Evolutionary conservation across 2,329 filamentous ascomycete genomes (phyloP).

Genomic region (Byssothecium circinans): DNA sequence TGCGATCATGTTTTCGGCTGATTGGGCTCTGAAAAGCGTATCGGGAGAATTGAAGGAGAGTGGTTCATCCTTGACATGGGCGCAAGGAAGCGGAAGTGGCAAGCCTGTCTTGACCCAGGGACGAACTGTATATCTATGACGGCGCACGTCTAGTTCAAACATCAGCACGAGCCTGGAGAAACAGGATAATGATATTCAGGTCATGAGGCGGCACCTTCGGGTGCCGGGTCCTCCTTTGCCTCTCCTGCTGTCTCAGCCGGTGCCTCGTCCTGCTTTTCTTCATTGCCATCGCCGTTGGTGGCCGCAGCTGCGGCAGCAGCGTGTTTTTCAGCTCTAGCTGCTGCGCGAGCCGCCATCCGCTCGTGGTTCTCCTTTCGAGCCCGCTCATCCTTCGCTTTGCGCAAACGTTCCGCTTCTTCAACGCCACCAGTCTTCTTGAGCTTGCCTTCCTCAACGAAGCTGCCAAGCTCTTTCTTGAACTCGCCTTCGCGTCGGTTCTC

Average conservation of each 20-base stretch:
- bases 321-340: constrained; percentile 49
- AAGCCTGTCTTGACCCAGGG: constrained; percentile 35
- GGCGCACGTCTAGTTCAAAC: constrained; percentile 18
- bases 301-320: constrained; percentile 36
- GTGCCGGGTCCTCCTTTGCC: constrained; percentile 30
- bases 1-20: background rate
- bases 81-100: constrained; percentile 18
- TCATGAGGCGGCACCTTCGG: constrained; percentile 38
- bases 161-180: constrained; percentile 28
- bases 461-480: constrained; percentile 81
- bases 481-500: constrained; percentile 72
- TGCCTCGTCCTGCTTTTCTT: constrained; percentile 27
- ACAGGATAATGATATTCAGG: constrained; percentile 18
- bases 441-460: constrained; percentile 85
- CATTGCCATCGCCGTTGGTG: constrained; percentile 26
- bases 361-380: constrained; percentile 75
- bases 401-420: constrained; percentile 85
- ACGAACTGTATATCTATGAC: constrained; percentile 23
- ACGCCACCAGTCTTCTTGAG: constrained; percentile 95
- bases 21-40: no score
- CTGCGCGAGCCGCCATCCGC: constrained; percentile 52
- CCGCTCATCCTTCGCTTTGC: constrained; percentile 82
- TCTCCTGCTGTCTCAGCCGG: constrained; percentile 22
- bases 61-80: background rate
- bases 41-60: no score